A percentile compares a stretch with the other conserved stretches of the same genome.
phyloP scores from a whole-genome alignment of 768 basidiomycete species.

The Gyrodon lividus region DNA sequence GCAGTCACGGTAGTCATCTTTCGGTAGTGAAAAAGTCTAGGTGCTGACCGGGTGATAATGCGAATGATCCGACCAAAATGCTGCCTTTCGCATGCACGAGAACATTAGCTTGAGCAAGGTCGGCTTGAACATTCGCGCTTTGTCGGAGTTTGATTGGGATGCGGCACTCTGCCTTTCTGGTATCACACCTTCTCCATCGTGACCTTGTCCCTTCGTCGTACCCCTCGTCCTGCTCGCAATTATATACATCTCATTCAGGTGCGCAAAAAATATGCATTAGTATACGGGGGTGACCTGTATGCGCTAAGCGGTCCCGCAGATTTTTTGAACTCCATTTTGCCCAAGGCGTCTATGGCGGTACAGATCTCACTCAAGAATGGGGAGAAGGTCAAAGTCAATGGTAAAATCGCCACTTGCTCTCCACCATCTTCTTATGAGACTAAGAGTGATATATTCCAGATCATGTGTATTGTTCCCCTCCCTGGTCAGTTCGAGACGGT shows the following conservation, averaged over 20 bases:
- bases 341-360: conserved; percentile 23
- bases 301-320: conserved; percentile 13
- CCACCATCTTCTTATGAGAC: conserved; percentile 16
- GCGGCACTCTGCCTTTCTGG: conserved; percentile 29
- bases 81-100: neutral
- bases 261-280: conserved; percentile 19
- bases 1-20: neutral
- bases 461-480: conserved; percentile 95
- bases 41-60: neutral
- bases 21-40: neutral
- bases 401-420: conserved; percentile 43
- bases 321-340: conserved; percentile 28
- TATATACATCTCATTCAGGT: conserved; percentile 20
- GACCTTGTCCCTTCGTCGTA: conserved; percentile 36
- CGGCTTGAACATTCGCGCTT: conserved; percentile 31
- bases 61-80: no score
- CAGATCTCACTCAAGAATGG: conserved; percentile 73
- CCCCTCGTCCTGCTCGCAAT: conserved; percentile 21
- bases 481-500: conserved; percentile 89
- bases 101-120: conserved; percentile 1
- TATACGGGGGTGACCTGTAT: neutral
- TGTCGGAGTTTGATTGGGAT: conserved; percentile 35
- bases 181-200: conserved; percentile 35
- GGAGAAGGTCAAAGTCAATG: conserved; percentile 83
- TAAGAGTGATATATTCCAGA: conserved; percentile 54